These are phyloP conservation scores for Trifolium subterraneum DNA, from an alignment of 306 rosid genomes.

Conservation along the genomic window DNA sequence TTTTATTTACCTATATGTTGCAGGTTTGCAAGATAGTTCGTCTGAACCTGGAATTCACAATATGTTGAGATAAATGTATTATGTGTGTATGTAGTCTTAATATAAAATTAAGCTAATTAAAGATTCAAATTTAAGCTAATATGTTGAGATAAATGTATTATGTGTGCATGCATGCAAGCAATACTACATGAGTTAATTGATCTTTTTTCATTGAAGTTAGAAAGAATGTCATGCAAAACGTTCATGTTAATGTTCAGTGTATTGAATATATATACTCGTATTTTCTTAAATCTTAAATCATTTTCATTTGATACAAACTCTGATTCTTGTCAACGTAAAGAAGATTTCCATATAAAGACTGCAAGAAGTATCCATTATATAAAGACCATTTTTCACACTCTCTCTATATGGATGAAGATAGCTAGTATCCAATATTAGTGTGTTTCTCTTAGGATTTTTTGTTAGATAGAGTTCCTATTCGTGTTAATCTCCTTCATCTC, in stretches of 20 bases:
- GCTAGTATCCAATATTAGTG: too few species aligned
- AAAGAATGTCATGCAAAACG: not conserved
- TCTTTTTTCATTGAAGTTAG: not conserved
- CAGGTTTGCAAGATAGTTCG: slow-evolving; percentile 41
- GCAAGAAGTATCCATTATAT: too few species aligned
- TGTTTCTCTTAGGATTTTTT: too few species aligned
- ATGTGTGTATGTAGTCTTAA: not conserved
- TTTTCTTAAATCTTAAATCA: not conserved
- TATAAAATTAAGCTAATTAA: not conserved
- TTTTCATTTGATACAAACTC: too few species aligned
- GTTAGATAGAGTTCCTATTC: too few species aligned
- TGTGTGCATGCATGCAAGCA: slow-evolving; percentile 9
- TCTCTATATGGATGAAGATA: too few species aligned
- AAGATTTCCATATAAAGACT: too few species aligned
- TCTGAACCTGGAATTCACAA: slow-evolving; percentile 19
- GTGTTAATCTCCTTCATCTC: too few species aligned
- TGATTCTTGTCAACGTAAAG: too few species aligned
- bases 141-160: too few species aligned
- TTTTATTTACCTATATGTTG: not conserved
- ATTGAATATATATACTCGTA: not conserved
- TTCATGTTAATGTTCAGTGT: not conserved
- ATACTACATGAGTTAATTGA: not conserved
- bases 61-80: slow-evolving; percentile 15
- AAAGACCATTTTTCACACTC: too few species aligned
- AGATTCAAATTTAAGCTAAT: not conserved